phyloP scores from a whole-genome alignment of 768 basidiomycete genomes.

The Kwoniella mangroviensis region DNA sequence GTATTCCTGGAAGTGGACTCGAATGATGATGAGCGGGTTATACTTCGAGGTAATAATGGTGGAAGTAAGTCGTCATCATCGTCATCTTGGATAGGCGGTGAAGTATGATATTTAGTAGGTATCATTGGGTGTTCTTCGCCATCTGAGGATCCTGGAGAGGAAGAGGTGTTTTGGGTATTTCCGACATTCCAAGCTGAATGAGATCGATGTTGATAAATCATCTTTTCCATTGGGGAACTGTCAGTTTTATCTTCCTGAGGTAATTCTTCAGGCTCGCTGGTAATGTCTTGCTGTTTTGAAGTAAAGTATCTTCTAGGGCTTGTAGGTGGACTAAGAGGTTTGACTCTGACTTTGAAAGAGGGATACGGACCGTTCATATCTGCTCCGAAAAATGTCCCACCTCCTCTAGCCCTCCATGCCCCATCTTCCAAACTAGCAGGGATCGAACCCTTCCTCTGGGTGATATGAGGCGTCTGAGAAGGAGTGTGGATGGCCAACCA shows the following conservation, averaged over 20 bases:
- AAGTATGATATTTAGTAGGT: neutral
- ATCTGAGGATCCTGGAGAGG: neutral
- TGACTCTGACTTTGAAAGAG: conserved; percentile 6
- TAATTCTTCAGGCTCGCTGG: neutral
- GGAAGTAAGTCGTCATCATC: conserved; percentile 15
- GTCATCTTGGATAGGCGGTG: conserved; percentile 3
- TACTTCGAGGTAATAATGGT: conserved; percentile 18
- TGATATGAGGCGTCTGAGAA: neutral
- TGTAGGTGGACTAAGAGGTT: conserved; percentile 9
- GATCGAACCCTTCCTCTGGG: neutral
- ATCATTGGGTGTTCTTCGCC: neutral
- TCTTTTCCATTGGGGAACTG: neutral
- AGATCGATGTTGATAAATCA: conserved; percentile 10
- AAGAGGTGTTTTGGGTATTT: neutral
- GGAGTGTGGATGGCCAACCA: conserved; percentile 20
- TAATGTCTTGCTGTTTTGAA: neutral
- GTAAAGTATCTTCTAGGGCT: neutral
- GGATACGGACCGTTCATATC: conserved; percentile 19
- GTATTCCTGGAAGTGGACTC: conserved; percentile 15
- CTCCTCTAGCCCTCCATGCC: conserved; percentile 15
- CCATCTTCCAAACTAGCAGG: conserved; percentile 10
- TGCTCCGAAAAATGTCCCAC: conserved; percentile 23
- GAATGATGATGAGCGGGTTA: conserved; percentile 17
- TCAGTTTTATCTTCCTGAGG: neutral
- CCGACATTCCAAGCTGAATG: conserved; percentile 9